phyloP scores from a whole-genome alignment of 148 eudicot species.

The Cornus suecica region DNA sequence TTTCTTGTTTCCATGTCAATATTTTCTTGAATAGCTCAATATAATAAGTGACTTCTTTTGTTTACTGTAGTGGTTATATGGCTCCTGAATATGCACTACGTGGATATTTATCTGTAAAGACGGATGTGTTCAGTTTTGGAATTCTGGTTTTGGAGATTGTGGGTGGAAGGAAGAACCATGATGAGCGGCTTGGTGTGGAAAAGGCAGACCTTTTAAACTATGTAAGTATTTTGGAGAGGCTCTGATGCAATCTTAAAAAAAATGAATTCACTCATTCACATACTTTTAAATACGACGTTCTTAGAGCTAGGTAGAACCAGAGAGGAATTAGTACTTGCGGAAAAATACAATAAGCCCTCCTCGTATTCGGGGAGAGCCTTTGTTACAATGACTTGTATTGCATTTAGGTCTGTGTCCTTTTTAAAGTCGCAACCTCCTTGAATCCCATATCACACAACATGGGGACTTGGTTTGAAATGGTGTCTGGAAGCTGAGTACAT shows the following conservation, averaged over 20 bases:
- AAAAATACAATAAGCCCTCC: background rate
- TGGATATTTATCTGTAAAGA: constrained; percentile 75
- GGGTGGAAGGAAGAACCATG: constrained; percentile 68
- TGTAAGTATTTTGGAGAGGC: constrained; percentile 41
- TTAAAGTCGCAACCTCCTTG: too few species aligned
- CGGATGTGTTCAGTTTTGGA: constrained; percentile 86
- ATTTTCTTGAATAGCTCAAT: background rate
- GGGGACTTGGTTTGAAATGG: too few species aligned
- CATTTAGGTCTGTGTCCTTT: too few species aligned
- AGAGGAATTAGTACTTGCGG: background rate
- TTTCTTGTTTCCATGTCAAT: background rate
- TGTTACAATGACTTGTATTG: too few species aligned
- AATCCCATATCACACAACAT: too few species aligned
- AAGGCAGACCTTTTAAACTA: constrained; percentile 68
- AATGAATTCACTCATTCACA: background rate
- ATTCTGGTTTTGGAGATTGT: constrained; percentile 71
- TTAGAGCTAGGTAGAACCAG: background rate
- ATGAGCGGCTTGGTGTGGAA: constrained; percentile 42
- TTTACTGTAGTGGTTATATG: constrained; percentile 73
- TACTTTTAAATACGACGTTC: background rate
- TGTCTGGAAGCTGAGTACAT: too few species aligned
- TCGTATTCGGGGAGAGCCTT: background rate
- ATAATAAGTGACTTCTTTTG: background rate
- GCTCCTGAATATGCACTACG: constrained; percentile 88
- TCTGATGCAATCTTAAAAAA: background rate